Base-by-base conservation (phyloP, 768 basidiomycete species). In the Nevesoporus exiguus region DNA sequence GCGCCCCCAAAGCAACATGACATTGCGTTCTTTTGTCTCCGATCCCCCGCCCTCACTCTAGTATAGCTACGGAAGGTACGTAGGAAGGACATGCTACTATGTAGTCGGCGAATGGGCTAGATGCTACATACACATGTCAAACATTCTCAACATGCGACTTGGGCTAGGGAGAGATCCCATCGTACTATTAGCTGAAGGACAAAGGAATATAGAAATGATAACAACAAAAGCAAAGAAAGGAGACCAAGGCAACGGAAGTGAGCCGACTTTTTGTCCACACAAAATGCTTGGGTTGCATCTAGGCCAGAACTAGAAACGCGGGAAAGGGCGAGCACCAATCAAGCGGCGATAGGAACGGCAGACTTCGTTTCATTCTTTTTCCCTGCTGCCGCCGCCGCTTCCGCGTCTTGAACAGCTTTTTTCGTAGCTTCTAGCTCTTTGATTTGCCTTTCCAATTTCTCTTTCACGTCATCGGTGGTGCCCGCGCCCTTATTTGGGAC, bases 361-460 rank as follows among this genome's bases (percentile, higher is more conserved):
- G 80, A 78, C 30, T 78, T 73, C 15, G 63, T 58, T 40, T 80
- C 84, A 54, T 81, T 79, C 64, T 85, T 84, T 71, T 86, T 86
- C 66, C 73, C 79, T 51, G 78, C 77, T 22, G 78, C 80, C 9
- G 77, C 80, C 21, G 81, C 80, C 44, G 66, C 80, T 65, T 88
- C 79, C 3, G 85, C 85, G 25, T 82, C 82, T 61, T 78, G 80
- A 19, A 88, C 81, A 3, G 84, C 85, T 67, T 81, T 80, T 70
- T 86, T 82, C 68, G 81, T 81, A 61, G 81, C 82, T 68, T 90
- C 82, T 24, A 87, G 75, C 66, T 85, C 85, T 70, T 80, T 84
- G 62, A 83, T 78, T 65, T 80, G 71, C 63, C 66, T 73, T 62
- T 77, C 75, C 49, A 79, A 72, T 56, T 78, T 74, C 55, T 80